Evolutionary conservation across 2,329 filamentous ascomycete genomes (phyloP).

Genomic region (Diaporthe eres): DNA sequence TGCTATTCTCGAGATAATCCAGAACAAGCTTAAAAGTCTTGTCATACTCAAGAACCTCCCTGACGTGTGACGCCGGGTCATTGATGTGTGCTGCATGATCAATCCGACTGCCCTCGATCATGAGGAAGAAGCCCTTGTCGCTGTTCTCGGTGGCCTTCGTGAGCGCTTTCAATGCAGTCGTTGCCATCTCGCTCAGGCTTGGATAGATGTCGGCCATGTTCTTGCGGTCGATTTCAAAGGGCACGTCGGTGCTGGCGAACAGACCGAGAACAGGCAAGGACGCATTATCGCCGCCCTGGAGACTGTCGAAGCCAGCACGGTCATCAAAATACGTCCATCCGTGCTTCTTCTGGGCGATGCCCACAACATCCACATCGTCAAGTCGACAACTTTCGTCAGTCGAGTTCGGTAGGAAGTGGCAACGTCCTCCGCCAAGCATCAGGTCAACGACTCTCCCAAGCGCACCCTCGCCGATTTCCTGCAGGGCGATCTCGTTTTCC

Average conservation of each 20-base stretch:
- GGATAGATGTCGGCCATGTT: constrained; percentile 86
- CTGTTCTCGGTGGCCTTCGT: constrained; percentile 85
- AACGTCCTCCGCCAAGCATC: constrained; percentile 92
- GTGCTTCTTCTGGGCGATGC: constrained; percentile 78
- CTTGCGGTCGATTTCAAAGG: constrained; percentile 92
- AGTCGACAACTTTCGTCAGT: constrained; percentile 84
- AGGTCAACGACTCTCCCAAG: constrained; percentile 91
- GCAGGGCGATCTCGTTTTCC: constrained; percentile 91
- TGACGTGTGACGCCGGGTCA: constrained; percentile 86
- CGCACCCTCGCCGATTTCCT: constrained; percentile 90
- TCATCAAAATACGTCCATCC: constrained; percentile 85
- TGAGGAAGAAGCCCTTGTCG: constrained; percentile 96
- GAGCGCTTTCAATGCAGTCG: constrained; percentile 83
- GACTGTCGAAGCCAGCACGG: constrained; percentile 80
- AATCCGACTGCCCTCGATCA: constrained; percentile 97
- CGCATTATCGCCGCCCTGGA: constrained; percentile 76
- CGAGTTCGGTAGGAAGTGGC: constrained; percentile 90
- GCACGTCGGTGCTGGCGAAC: constrained; percentile 86
- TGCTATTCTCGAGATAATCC: constrained; percentile 83
- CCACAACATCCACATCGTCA: constrained; percentile 83
- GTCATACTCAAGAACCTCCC: constrained; percentile 97
- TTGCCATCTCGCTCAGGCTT: constrained; percentile 91
- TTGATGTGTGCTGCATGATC: constrained; percentile 94
- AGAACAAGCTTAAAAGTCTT: constrained; percentile 85
- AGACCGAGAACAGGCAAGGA: constrained; percentile 89